Evolutionary conservation across 1,139 yeast species (phyloP).

Genomic region (Pichia terricola): DNA sequence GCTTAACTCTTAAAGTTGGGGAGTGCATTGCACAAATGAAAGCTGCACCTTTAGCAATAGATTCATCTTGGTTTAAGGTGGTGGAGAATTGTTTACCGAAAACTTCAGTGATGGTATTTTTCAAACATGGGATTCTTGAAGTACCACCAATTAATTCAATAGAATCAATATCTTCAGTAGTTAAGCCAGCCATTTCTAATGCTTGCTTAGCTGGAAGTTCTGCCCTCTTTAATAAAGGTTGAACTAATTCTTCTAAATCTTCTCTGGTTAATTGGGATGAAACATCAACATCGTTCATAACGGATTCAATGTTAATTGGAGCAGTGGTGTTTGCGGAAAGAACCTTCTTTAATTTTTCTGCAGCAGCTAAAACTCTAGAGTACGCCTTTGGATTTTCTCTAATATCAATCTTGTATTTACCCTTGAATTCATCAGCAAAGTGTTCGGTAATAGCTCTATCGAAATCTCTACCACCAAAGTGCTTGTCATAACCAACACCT

Average conservation of each 20-base stretch:
- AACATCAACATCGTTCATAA: slow-evolving; percentile 95
- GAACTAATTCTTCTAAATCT: slow-evolving; percentile 81
- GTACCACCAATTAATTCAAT: slow-evolving; percentile 97
- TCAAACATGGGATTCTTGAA: slow-evolving; percentile 92
- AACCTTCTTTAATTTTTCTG: slow-evolving; percentile 92
- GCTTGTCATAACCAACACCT: slow-evolving; percentile 89
- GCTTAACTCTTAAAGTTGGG: slow-evolving; percentile 97
- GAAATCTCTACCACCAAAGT: slow-evolving; percentile 97
- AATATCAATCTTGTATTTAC: slow-evolving; percentile 89
- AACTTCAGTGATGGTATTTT: slow-evolving; percentile 67
- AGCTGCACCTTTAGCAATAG: slow-evolving; percentile 98
- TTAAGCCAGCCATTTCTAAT: slow-evolving; percentile 67
- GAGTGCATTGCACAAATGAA: slow-evolving; percentile 99
- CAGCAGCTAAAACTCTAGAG: slow-evolving; percentile 82
- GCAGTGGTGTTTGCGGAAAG: slow-evolving; percentile 93
- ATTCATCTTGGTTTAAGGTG: slow-evolving; percentile 98
- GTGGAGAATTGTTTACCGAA: slow-evolving; percentile 85
- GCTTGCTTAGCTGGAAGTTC: slow-evolving; percentile 75
- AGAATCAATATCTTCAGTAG: slow-evolving; percentile 69
- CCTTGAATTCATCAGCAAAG: slow-evolving; percentile 85
- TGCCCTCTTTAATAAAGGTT: slow-evolving; percentile 72
- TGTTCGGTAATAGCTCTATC: slow-evolving; percentile 91
- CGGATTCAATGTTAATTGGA: slow-evolving; percentile 90
- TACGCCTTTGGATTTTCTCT: slow-evolving; percentile 88
- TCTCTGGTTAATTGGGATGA: slow-evolving; percentile 85